Conservation (phyloP, 768 basidiomycete species). For the Serpula lacrymans region DNA sequence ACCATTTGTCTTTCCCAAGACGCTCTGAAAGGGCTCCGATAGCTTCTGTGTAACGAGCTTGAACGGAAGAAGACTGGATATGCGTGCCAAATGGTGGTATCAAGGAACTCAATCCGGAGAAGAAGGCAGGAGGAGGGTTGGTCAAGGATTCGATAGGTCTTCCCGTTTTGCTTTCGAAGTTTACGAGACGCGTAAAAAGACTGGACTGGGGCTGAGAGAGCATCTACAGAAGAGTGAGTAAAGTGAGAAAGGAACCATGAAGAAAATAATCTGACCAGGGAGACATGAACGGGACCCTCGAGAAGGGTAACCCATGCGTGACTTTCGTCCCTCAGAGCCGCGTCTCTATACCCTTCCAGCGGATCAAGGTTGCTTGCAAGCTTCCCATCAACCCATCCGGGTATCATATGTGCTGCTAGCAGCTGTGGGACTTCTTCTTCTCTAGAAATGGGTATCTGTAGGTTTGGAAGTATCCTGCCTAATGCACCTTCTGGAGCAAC, state of each 20-base stretch:
- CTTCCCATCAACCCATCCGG: constrained; percentile 65
- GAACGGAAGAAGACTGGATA: constrained; percentile 46
- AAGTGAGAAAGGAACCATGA: background rate
- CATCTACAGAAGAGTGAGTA: constrained; percentile 31
- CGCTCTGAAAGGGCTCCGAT: constrained; percentile 71
- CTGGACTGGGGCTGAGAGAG: constrained; percentile 46
- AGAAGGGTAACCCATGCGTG: constrained; percentile 80
- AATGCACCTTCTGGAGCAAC: constrained; percentile 66
- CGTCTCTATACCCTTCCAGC: constrained; percentile 67
- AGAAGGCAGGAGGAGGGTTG: constrained; percentile 63
- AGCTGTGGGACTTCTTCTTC: constrained; percentile 41
- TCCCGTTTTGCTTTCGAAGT: constrained; percentile 26
- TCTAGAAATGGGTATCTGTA: constrained; percentile 49
- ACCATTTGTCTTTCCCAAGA: constrained; percentile 76
- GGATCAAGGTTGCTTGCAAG: constrained; percentile 38
- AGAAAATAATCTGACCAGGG: constrained; percentile 47
- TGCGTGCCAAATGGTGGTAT: constrained; percentile 60
- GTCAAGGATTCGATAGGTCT: constrained; percentile 48
- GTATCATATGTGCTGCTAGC: constrained; percentile 65
- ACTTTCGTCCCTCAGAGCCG: constrained; percentile 64
- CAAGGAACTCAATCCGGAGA: constrained; percentile 64
- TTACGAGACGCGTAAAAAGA: constrained; percentile 40
- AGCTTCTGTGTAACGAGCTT: constrained; percentile 65
- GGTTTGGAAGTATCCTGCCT: constrained; percentile 64
- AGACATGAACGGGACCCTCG: constrained; percentile 74